Percentiles rank a stretch among this genome's conserved stretches.
phyloP scores from a whole-genome alignment of 345 rosid species.

The Aurinia saxatilis region DNA sequence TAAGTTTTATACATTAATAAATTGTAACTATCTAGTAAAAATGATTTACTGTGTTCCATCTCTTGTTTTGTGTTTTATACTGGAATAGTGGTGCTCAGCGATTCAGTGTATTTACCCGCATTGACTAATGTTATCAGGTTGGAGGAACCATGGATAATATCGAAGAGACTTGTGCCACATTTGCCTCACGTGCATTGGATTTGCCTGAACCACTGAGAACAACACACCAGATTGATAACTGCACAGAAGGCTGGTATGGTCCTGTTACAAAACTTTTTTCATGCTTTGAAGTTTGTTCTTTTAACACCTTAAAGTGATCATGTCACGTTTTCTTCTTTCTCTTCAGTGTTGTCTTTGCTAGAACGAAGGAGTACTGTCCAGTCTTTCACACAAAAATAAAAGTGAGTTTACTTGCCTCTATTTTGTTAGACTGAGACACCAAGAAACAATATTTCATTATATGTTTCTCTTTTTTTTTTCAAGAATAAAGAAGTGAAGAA shows the following conservation, averaged over 20 bases:
- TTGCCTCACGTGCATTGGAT: constrained; percentile 70
- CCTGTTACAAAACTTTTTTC: neutral
- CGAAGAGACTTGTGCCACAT: constrained; percentile 91
- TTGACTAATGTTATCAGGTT: constrained; percentile 39
- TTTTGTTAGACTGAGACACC: neutral
- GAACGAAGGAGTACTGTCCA: constrained; percentile 74
- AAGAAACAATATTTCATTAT: neutral
- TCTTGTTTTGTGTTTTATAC: neutral
- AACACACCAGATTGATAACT: constrained; percentile 96
- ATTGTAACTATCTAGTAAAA: neutral
- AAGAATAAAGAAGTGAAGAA: constrained; percentile 84
- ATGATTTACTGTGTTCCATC: neutral
- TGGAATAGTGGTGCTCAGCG: too few species aligned
- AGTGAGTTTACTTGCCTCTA: constrained; percentile 35
- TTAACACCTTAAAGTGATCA: neutral
- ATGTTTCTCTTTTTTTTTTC: neutral
- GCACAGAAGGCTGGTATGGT: constrained; percentile 90
- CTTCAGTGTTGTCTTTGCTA: constrained; percentile 74
- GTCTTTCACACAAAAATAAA: constrained; percentile 72
- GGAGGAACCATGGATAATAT: constrained; percentile 93
- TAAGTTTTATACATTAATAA: neutral
- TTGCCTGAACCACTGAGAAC: constrained; percentile 54
- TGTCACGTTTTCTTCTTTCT: neutral
- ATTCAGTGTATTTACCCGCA: neutral
- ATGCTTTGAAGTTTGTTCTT: constrained; percentile 7